Evolutionary conservation across 1,284 basidiomycete species (phyloP).

Genomic region (Sphaerobolus stellatus): DNA sequence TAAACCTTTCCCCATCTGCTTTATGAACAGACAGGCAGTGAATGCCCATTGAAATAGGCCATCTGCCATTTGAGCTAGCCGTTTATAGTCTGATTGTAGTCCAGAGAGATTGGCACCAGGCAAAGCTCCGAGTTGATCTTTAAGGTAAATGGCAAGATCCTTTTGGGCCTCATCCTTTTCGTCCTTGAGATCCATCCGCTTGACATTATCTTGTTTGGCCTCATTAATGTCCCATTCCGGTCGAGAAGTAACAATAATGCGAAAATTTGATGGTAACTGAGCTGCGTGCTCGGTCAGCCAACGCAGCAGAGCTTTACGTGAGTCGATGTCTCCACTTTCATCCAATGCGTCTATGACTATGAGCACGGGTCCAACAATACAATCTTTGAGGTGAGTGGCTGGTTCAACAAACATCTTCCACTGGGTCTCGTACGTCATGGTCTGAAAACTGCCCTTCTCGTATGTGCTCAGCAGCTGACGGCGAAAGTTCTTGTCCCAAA

Average conservation of each 20-base stretch:
- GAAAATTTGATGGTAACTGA: slow-evolving; percentile 13
- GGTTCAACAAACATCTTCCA: neutral
- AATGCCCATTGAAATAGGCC: slow-evolving; percentile 18
- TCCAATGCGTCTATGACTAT: slow-evolving; percentile 24
- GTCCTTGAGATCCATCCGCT: neutral
- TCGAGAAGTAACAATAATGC: slow-evolving; percentile 16
- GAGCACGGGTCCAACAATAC: slow-evolving; percentile 16
- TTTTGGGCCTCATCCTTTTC: too few relatives aligned
- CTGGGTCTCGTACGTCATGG: neutral
- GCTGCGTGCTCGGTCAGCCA: neutral
- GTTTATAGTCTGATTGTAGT: too few relatives aligned
- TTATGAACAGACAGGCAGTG: slow-evolving; percentile 13
- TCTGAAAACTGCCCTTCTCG: neutral
- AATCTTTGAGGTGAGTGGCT: neutral
- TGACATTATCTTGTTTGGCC: neutral
- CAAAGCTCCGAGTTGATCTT: too few relatives aligned
- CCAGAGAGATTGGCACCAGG: too few relatives aligned
- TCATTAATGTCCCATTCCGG: slow-evolving; percentile 12
- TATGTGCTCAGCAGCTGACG: neutral
- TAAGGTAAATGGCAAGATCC: too few relatives aligned
- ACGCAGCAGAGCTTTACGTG: neutral
- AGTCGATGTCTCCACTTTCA: slow-evolving; percentile 13
- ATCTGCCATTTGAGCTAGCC: slow-evolving; percentile 1
- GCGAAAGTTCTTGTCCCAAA: neutral
- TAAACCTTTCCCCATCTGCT: too few relatives aligned